Evolutionary conservation across 306 rosid species (phyloP).

Genomic region (Erythrophleum fordii): DNA sequence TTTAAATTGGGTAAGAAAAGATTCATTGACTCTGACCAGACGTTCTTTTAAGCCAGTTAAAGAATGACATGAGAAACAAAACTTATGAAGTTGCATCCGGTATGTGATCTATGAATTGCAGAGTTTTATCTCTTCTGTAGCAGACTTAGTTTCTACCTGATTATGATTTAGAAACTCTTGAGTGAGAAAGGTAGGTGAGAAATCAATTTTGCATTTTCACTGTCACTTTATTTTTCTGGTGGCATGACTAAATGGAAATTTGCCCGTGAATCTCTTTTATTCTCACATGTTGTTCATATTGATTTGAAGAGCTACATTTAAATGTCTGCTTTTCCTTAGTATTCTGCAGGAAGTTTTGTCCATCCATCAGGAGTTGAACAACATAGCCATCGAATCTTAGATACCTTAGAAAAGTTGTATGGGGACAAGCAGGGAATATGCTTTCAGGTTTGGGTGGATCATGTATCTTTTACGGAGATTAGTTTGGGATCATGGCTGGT

Average conservation of each 20-base stretch:
- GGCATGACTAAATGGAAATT: not conserved
- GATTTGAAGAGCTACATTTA: not conserved
- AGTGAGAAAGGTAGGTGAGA: constrained; percentile 1
- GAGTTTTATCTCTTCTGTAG: constrained; percentile 11
- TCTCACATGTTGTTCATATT: constrained; percentile 15
- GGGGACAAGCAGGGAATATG: constrained; percentile 52
- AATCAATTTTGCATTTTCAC: not conserved
- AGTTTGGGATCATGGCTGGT: constrained; percentile 70
- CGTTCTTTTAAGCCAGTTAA: constrained; percentile 6
- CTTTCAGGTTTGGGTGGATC: constrained; percentile 71
- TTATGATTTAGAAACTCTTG: not conserved
- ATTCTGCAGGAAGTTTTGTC: constrained; percentile 47
- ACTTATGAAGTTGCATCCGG: constrained; percentile 22
- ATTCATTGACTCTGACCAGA: constrained; percentile 1
- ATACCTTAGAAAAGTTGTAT: constrained; percentile 33
- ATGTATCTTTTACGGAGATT: constrained; percentile 54
- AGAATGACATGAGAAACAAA: constrained; percentile 29
- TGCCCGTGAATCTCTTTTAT: not conserved
- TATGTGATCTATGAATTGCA: constrained; percentile 16
- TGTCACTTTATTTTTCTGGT: not conserved
- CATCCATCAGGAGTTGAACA: constrained; percentile 68
- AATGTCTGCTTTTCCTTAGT: constrained; percentile 39
- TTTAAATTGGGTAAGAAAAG: constrained; percentile 3
- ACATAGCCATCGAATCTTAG: constrained; percentile 40
- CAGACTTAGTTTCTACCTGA: not conserved